Conservation (phyloP, 768 basidiomycete genomes). For the Suillus subaureus region DNA sequence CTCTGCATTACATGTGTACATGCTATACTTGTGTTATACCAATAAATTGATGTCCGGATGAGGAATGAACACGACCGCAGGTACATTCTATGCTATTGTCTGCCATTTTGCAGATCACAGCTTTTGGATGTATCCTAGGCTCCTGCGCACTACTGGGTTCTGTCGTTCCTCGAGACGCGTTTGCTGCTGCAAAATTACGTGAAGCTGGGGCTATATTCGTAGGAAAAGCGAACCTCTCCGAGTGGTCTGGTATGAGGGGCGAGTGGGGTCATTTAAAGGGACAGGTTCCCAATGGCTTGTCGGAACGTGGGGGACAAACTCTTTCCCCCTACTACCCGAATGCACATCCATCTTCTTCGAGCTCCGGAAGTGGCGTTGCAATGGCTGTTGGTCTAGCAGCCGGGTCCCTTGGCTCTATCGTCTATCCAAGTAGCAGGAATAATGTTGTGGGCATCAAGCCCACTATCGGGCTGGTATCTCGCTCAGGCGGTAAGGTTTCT, state of each 20-base stretch:
- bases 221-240: slow-evolving; percentile 45
- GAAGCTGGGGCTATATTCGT: slow-evolving; percentile 40
- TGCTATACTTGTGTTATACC: not conserved
- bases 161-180: slow-evolving; percentile 30
- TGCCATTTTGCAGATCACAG: not conserved
- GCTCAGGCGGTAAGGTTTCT: not conserved
- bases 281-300: slow-evolving; percentile 43
- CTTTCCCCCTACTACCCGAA: slow-evolving; percentile 44
- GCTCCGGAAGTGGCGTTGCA: slow-evolving; percentile 41
- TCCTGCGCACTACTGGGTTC: slow-evolving; percentile 24
- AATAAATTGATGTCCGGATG: not conserved
- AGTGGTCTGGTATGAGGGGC: slow-evolving; percentile 46
- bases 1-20: not conserved
- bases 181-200: slow-evolving; percentile 32
- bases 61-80: not conserved
- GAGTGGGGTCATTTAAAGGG: slow-evolving; percentile 16
- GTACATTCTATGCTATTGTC: not conserved
- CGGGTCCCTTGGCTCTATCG: slow-evolving; percentile 29
- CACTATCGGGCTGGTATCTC: not conserved
- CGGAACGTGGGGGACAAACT: slow-evolving; percentile 48
- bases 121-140: not conserved
- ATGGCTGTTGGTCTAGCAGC: slow-evolving; percentile 6
- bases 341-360: slow-evolving; percentile 43
- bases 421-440: slow-evolving; percentile 38
- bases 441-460: slow-evolving; percentile 30